Conservation (phyloP, 140 eudicot species). For the Ambrosia hybrid region DNA sequence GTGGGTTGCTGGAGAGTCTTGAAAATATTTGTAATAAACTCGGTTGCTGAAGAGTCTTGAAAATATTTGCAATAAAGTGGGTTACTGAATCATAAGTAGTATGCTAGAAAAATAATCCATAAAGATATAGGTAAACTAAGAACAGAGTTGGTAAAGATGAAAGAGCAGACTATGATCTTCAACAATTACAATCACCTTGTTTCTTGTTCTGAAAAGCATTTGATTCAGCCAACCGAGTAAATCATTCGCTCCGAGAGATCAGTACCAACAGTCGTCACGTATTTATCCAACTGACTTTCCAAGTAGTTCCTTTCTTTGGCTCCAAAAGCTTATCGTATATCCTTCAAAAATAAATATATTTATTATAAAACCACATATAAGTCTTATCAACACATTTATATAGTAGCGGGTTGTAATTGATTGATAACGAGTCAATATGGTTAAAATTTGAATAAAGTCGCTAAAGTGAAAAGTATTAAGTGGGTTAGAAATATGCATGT, state of each 20-base stretch:
- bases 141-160: not conserved
- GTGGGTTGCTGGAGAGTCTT: no score
- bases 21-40: no score
- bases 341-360: constrained; percentile 46
- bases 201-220: constrained; percentile 15
- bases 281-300: constrained; percentile 61
- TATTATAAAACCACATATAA: constrained; percentile 1
- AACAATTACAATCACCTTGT: constrained; percentile 1
- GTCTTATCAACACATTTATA: not conserved
- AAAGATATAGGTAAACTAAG: no score
- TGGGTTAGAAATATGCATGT: no score
- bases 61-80: no score
- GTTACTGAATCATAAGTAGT: constrained; percentile 7
- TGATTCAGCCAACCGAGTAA: constrained; percentile 49
- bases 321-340: constrained; percentile 60
- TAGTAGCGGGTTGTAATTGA: not conserved
- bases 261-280: constrained; percentile 69
- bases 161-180: constrained; percentile 19
- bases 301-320: constrained; percentile 41
- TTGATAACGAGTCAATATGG: not conserved
- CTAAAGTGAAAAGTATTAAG: not conserved
- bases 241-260: no score
- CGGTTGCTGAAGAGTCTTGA: no score
- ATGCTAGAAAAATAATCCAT: constrained; percentile 14
- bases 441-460: not conserved